Evolutionary conservation across 2,329 filamentous ascomycete genomes (phyloP).

Genomic region (Alternaria infectoria): DNA sequence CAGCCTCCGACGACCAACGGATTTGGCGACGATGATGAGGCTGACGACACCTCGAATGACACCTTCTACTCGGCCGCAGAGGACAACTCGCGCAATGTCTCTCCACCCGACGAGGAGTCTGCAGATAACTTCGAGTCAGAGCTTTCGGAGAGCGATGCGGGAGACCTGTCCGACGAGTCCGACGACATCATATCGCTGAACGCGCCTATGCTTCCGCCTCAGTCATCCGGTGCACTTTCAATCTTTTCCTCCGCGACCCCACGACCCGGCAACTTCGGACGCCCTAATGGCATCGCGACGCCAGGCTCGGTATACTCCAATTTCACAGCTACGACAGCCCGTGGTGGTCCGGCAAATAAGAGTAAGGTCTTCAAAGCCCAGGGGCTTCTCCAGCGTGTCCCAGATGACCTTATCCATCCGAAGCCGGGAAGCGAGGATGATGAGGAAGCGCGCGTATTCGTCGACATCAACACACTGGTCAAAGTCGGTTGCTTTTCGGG

Average conservation of each 20-base stretch:
- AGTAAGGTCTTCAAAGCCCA: constrained; percentile 86
- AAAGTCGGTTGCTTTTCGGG: constrained; percentile 96
- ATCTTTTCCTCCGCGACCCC: constrained; percentile 83
- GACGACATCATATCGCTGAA: constrained; percentile 93
- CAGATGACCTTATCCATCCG: constrained; percentile 81
- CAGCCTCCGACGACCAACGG: constrained; percentile 63
- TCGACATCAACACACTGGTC: constrained; percentile 83
- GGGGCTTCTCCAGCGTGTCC: constrained; percentile 73
- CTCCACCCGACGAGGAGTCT: constrained; percentile 50
- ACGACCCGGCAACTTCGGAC: constrained; percentile 69
- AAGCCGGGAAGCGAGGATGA: constrained; percentile 85
- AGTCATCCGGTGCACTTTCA: constrained; percentile 78
- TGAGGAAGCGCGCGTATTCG: constrained; percentile 83
- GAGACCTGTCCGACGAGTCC: constrained; percentile 86
- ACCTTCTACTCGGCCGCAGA: constrained; percentile 93
- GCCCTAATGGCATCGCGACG: constrained; percentile 76
- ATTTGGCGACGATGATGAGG: constrained; percentile 69
- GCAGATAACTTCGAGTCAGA: constrained; percentile 61
- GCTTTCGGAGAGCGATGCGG: constrained; percentile 68
- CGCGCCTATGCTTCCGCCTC: constrained; percentile 77
- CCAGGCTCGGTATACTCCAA: constrained; percentile 89
- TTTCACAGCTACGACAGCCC: constrained; percentile 82
- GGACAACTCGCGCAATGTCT: constrained; percentile 58
- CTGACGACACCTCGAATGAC: constrained; percentile 87
- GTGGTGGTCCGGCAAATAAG: constrained; percentile 70